Evolutionary conservation across 495 filamentous ascomycete species (phyloP), one percentile per base, ranked within the genome.

Genomic region (Xylaria acuta): DNA sequence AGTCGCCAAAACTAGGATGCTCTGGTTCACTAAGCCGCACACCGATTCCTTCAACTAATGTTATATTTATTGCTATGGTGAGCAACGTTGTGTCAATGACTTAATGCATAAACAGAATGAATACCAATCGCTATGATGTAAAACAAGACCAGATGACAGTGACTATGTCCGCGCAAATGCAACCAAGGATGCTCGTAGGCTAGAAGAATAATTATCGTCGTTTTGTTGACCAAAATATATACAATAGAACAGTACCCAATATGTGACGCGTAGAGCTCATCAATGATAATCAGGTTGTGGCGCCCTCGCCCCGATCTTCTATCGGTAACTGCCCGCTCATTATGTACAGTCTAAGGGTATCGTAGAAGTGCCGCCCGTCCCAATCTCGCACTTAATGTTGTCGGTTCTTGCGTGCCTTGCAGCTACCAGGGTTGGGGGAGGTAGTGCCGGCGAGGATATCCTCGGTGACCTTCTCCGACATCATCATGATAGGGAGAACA

Each of bases 391-490:
- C 16, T 63, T 56, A 54, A 22, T 71, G 2, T 12, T 47, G 40
- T n/a, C 12, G 25, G 30, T 69, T 69, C 43, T 63, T 70, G 9
- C 38, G 45, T 9, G 45, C 20, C 54, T 59, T 63, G 69, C 69
- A 71, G 47, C 11, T 41, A n/a, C 25, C 6, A 43, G 51, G 34
- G n/a, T n/a, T 38, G 56, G 56, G 41, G 22, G 53, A 9, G 11
- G 40, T 32, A n/a, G 53, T 36, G 1, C 20, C 27, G 6, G 60
- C 38, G 7, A 86, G 73, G 51, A 88, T 88, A 7, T 86, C 86
- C 27, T 86, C 86, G 0, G 84, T 84, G 1, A 86, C 87, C 80
- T 88, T 89, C 79, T 90, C 86, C 54, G 81, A 82, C 34, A 89
- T 74, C 83, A 88, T 86, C 66, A 87, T 87, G 40, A 86, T 87